Conservation (phyloP, 2,329 filamentous ascomycete genomes). For the Saccharata proteae region DNA sequence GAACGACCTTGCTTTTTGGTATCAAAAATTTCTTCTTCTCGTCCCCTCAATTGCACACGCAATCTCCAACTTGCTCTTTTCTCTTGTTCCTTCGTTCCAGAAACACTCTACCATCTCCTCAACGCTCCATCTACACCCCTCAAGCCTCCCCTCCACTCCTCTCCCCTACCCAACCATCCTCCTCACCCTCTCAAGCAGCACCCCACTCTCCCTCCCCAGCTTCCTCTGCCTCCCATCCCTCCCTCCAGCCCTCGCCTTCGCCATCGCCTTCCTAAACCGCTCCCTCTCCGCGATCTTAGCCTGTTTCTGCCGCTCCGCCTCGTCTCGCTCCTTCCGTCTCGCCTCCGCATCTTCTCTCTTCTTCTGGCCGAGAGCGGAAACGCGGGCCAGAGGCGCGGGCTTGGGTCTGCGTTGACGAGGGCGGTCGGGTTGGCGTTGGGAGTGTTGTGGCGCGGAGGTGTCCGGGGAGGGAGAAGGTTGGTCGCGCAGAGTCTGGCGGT, state of each 20-base stretch:
- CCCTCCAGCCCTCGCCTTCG: conserved; percentile 48
- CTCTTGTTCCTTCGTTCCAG: no score
- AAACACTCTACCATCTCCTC: no score
- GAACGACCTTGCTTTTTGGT: no score
- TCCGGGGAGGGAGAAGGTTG: conserved; percentile 19
- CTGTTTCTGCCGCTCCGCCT: conserved; percentile 48
- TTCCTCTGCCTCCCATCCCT: conserved; percentile 64
- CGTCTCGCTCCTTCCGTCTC: conserved; percentile 46
- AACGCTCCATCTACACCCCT: no score
- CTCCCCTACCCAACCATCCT: conserved; percentile 59
- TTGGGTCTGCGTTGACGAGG: conserved; percentile 13
- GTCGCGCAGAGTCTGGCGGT: conserved; percentile 47
- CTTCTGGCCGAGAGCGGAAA: conserved; percentile 35
- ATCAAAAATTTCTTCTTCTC: no score
- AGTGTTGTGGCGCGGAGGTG: conserved; percentile 26
- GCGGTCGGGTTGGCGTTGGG: conserved; percentile 13
- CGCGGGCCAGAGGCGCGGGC: conserved; percentile 29
- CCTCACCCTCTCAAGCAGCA: conserved; percentile 68
- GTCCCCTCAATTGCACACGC: no score
- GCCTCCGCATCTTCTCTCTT: conserved; percentile 53
- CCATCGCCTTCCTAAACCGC: conserved; percentile 56
- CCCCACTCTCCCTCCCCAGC: conserved; percentile 66
- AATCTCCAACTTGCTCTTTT: no score
- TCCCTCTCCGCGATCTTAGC: conserved; percentile 49
- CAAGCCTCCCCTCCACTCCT: no score